Percentiles rank a stretch among this genome's conserved stretches.
Evolutionary conservation across 2,329 filamentous ascomycete species (phyloP).

Genomic region (Botrytis cinerea): DNA sequence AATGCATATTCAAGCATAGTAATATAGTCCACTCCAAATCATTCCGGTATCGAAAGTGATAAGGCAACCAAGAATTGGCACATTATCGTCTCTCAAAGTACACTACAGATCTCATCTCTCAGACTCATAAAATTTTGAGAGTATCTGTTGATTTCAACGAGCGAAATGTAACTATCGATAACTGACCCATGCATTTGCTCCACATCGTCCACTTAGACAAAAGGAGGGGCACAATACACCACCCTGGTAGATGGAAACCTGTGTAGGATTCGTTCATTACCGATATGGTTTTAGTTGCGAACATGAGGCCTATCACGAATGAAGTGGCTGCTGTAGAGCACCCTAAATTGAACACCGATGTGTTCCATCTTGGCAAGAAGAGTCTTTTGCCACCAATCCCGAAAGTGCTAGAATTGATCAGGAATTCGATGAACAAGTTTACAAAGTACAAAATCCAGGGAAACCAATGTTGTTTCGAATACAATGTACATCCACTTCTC

Average conservation of each 20-base stretch:
- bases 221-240: constrained; percentile 5
- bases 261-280: constrained; percentile 18
- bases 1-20: background rate
- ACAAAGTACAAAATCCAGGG: background rate
- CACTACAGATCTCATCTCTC: background rate
- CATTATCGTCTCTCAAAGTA: background rate
- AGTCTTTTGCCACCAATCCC: background rate
- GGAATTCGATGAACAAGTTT: background rate
- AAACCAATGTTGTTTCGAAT: background rate
- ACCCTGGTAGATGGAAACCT: constrained; percentile 14
- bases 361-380: background rate
- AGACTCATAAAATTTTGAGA: background rate
- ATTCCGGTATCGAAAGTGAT: background rate
- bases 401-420: background rate
- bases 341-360: background rate
- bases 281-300: constrained; percentile 15
- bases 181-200: constrained; percentile 8
- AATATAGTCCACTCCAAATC: background rate
- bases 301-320: constrained; percentile 19
- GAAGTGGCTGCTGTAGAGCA: constrained; percentile 22
- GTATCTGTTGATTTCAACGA: background rate
- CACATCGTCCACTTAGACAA: constrained; percentile 23
- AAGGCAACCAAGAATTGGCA: background rate
- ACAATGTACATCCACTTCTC: background rate
- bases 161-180: constrained; percentile 1